Conservation (phyloP, 345 rosid species). For the Capsella bursapastoris region DNA sequence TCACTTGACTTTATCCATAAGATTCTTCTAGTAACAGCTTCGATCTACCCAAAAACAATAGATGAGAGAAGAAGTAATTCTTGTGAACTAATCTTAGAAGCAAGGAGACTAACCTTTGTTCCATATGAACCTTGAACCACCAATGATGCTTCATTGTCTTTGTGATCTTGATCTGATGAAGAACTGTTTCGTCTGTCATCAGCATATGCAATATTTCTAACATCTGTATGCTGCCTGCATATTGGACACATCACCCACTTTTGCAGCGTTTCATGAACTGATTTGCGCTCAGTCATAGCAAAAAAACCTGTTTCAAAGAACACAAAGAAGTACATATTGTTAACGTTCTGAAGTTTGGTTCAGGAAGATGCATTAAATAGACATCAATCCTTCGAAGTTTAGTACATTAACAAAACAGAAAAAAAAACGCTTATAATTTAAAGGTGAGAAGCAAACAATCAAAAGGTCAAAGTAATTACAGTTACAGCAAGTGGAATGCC, state of each 20-base stretch:
- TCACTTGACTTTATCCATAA: slow-evolving; percentile 82
- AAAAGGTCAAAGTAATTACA: slow-evolving; percentile 55
- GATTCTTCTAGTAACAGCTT: slow-evolving; percentile 87
- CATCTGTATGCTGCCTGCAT: slow-evolving; percentile 90
- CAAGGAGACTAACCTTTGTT: slow-evolving; percentile 67
- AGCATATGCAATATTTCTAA: slow-evolving; percentile 77
- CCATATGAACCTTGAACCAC: slow-evolving; percentile 92
- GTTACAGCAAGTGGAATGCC: slow-evolving; percentile 90
- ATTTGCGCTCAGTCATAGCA: slow-evolving; percentile 71
- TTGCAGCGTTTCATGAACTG: slow-evolving; percentile 49
- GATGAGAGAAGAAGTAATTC: slow-evolving; percentile 21
- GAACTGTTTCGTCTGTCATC: slow-evolving; percentile 64
- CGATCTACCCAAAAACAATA: slow-evolving; percentile 61
- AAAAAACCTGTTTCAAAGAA: slow-evolving; percentile 64
- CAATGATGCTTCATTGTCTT: slow-evolving; percentile 59
- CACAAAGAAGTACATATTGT: slow-evolving; percentile 30
- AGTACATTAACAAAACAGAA: background rate
- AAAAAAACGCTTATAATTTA: background rate
- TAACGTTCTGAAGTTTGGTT: slow-evolving; percentile 18
- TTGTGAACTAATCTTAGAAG: slow-evolving; percentile 17
- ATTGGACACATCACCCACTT: slow-evolving; percentile 96
- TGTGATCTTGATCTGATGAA: slow-evolving; percentile 54
- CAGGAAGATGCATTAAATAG: slow-evolving; percentile 10
- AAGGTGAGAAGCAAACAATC: background rate
- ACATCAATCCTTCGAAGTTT: background rate